These are phyloP conservation scores for Strigomonas oncopelti DNA, from an alignment of 208 protist genomes.

Conservation along the genomic window DNA sequence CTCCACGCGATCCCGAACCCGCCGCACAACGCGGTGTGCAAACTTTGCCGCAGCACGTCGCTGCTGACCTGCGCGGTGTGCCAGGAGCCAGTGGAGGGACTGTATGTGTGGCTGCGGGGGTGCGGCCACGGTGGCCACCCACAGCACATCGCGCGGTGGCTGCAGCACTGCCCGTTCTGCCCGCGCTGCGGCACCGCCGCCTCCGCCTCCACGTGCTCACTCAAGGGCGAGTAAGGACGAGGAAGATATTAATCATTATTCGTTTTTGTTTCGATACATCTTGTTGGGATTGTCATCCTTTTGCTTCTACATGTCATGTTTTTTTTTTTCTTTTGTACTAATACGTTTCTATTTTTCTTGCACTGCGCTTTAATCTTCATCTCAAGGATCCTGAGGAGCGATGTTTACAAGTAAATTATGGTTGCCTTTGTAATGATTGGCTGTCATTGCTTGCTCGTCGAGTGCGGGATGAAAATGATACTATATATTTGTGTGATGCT, in stretches of 20 bases:
- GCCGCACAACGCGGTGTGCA: constrained; percentile 62
- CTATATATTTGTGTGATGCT: no score
- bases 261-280: neutral
- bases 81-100: constrained; percentile 74
- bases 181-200: constrained; percentile 35
- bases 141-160: constrained; percentile 79
- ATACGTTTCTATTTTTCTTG: constrained; percentile 2
- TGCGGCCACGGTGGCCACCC: constrained; percentile 84
- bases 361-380: neutral
- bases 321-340: no score
- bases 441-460: no score
- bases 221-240: neutral
- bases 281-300: no score
- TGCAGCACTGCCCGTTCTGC: constrained; percentile 61
- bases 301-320: no score
- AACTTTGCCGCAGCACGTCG: constrained; percentile 29
- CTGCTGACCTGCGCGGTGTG: constrained; percentile 80
- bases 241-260: no score
- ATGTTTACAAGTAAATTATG: no score
- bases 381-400: neutral
- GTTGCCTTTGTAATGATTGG: no score
- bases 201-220: neutral
- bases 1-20: neutral
- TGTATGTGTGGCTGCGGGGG: constrained; percentile 77
- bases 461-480: no score